Evolutionary conservation across 805 yeast species (phyloP), one percentile per base, ranked within the genome.

Genomic region (Starmerella floris): DNA sequence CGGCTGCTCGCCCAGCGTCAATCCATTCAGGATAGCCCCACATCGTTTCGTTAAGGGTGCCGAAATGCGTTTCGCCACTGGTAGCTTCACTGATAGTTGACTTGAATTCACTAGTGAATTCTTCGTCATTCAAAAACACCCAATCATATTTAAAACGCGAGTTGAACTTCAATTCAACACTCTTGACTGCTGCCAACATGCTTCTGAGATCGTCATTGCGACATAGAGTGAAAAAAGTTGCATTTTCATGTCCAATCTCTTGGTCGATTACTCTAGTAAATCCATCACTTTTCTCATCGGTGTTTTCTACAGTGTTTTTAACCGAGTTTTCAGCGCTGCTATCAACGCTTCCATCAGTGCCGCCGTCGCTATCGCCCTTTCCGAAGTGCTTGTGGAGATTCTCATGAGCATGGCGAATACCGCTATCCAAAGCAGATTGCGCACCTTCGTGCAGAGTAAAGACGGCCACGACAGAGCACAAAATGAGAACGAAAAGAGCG

Each of bases 41-140:
- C 42, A 79, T 80, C 16, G 72, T 73, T 16, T 55, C 44, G 9
- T 78, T 76, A 23, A 83, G 71, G 26, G 59, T 50, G 11, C 87
- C 93, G 56, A 76, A 83, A 43, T 69, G 68, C 30, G 76, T 72
- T 4, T 56, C 60, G 30, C 88, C 85, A 2, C 80, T 68, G n/a
- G 77, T 71, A 13, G 68, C 54, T 19, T 67, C 67, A 11, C 66
- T 47, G 1, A 79, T 69, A 22, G 64, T 58, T 23, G 61, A 56
- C 43, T 64, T 69, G 58, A 82, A 83, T 48, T 71, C 73, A 3
- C 66, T 68, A 34, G 68, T 56, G 58, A 83, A 83, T 2, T 71
- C 73, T 47, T 66, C 71, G 55, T 83, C 85, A 58, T 83, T 83
- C 37, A 82, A 59, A 52, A 83, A 82, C 2, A 80, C 77, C 83